phyloP scores from a whole-genome alignment of 2,329 filamentous ascomycete genomes.

The Neoarthrinium moseri region DNA sequence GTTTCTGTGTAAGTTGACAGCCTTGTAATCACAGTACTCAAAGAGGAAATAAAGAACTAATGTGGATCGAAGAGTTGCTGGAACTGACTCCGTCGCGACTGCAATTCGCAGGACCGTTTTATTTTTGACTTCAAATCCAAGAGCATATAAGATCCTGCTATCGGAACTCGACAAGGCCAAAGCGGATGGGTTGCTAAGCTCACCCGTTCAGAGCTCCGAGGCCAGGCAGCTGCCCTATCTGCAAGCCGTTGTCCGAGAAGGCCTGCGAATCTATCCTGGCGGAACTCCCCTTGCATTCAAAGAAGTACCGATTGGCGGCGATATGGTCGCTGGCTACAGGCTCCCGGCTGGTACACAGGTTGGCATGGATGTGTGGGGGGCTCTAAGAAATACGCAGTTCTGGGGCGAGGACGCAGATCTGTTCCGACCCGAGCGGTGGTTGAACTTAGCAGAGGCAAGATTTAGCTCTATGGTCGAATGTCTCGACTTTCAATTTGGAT shows the following conservation, averaged over 20 bases:
- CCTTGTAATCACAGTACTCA: background rate
- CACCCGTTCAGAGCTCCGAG: background rate
- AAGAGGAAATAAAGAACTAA: background rate
- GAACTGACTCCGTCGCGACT: background rate
- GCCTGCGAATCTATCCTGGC: conserved; percentile 12
- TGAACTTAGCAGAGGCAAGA: background rate
- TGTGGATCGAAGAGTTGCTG: background rate
- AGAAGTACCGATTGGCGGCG: background rate
- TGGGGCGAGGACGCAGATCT: background rate
- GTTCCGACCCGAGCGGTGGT: background rate
- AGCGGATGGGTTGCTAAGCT: background rate
- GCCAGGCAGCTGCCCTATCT: conserved; percentile 12
- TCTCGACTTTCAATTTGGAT: background rate
- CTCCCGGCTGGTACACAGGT: background rate
- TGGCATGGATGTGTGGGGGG: background rate
- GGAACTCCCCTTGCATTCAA: background rate
- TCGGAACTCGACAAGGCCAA: background rate
- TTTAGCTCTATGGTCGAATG: background rate
- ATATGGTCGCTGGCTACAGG: background rate
- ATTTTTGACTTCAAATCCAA: background rate
- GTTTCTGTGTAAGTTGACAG: background rate
- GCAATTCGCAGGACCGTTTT: background rate
- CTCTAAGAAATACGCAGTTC: background rate
- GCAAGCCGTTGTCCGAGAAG: conserved; percentile 14
- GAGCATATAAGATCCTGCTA: background rate